phyloP scores from a whole-genome alignment of 805 yeast species.

The Saturnispora besseyi region DNA sequence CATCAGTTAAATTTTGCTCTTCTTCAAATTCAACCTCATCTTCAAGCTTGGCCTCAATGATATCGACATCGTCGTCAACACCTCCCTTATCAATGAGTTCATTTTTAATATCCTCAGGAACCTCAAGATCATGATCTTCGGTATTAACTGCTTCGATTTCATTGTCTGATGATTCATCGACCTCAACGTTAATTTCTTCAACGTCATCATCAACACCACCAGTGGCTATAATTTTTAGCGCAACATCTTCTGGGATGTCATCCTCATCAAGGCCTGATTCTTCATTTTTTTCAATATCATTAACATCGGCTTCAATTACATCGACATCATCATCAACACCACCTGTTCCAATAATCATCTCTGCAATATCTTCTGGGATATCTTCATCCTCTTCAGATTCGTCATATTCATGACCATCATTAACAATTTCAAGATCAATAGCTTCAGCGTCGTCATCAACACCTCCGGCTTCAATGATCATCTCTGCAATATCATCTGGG shows the following conservation, averaged over 20 bases:
- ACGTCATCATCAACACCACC: constrained; percentile 7
- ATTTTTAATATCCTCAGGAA: constrained; percentile 9
- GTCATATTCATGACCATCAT: neutral
- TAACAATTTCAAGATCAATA: constrained; percentile 11
- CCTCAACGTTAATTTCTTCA: constrained; percentile 11
- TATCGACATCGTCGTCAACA: neutral
- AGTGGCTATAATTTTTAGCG: neutral
- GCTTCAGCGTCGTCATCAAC: constrained; percentile 7
- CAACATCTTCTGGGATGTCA: constrained; percentile 6
- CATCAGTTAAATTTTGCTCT: neutral
- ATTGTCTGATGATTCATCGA: constrained; percentile 4
- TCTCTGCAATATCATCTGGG: constrained; percentile 1
- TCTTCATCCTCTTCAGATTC: neutral
- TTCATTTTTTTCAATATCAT: neutral
- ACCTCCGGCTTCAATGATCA: constrained; percentile 6
- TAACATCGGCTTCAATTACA: neutral
- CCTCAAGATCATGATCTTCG: neutral
- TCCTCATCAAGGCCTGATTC: neutral
- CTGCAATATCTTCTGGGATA: neutral
- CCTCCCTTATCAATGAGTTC: neutral
- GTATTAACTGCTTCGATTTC: constrained; percentile 7
- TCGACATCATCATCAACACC: constrained; percentile 6
- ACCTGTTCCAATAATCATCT: constrained; percentile 2
- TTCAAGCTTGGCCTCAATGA: neutral
- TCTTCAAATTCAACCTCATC: neutral